Conservation (phyloP, 164 flowering plant genomes). For the Taxillus chinensis region DNA sequence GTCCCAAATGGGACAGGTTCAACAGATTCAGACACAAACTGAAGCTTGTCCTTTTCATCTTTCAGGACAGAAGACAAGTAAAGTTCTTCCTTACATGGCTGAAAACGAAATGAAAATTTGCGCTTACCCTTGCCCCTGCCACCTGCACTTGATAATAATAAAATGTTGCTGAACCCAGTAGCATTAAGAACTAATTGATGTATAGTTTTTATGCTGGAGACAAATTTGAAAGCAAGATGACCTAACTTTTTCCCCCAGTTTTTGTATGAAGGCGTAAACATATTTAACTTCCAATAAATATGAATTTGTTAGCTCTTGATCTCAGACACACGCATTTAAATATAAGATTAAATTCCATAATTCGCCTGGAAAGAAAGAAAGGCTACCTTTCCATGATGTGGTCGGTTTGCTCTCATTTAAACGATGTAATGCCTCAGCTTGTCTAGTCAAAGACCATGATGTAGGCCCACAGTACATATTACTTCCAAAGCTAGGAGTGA, state of each 20-base stretch:
- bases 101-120: slow-evolving; percentile 36
- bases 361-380: not conserved
- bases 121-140: slow-evolving; percentile 31
- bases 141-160: slow-evolving; percentile 20
- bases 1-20: slow-evolving; percentile 4
- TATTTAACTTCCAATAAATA: no score
- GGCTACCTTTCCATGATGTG: slow-evolving; percentile 26
- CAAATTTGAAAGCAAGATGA: not conserved
- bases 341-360: not conserved
- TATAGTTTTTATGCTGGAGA: not conserved
- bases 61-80: slow-evolving; percentile 7
- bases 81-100: slow-evolving; percentile 20
- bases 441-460: slow-evolving; percentile 28
- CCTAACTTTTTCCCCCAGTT: no score
- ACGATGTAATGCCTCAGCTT: slow-evolving; percentile 27
- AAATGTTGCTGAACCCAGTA: not conserved
- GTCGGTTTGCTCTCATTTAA: slow-evolving; percentile 23
- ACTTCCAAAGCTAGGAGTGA: slow-evolving; percentile 9
- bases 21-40: slow-evolving; percentile 12
- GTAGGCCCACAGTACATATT: slow-evolving; percentile 11
- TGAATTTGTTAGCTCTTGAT: not conserved
- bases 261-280: no score
- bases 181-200: not conserved
- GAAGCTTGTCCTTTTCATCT: slow-evolving; percentile 13
- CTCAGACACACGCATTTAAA: not conserved